Evolutionary conservation across 2,329 filamentous ascomycete species (phyloP).

Genomic region (Aspergillus sp.): DNA sequence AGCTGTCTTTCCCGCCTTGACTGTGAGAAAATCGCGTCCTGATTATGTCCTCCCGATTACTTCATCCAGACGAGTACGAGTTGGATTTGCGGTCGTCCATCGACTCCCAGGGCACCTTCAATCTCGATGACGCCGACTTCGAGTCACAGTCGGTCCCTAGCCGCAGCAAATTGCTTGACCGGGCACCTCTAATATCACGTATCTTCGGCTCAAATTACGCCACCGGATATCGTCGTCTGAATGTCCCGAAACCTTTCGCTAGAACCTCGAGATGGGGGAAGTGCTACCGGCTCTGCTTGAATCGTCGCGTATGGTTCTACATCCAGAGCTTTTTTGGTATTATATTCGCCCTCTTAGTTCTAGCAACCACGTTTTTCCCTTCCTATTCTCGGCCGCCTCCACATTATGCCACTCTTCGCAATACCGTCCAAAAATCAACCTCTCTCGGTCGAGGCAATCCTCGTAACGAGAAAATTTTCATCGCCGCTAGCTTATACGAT

Average conservation of each 20-base stretch:
- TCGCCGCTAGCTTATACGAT: conserved; percentile 71
- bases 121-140: conserved; percentile 44
- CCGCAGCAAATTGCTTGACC: conserved; percentile 24
- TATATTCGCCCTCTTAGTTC: conserved; percentile 25
- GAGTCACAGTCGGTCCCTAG: conserved; percentile 35
- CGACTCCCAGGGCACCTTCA: conserved; percentile 41
- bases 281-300: conserved; percentile 28
- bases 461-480: conserved; percentile 67
- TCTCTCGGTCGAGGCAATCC: conserved; percentile 50
- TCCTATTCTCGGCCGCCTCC: conserved; percentile 56
- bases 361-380: conserved; percentile 52
- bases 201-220: conserved; percentile 28
- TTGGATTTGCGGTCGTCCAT: conserved; percentile 39
- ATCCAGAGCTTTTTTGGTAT: conserved; percentile 24
- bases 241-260: conserved; percentile 26
- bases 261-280: conserved; percentile 22
- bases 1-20: conserved; percentile 7
- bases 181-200: conserved; percentile 26
- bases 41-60: conserved; percentile 38
- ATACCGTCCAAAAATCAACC: conserved; percentile 30
- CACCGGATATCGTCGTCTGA: conserved; percentile 31
- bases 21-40: conserved; percentile 12
- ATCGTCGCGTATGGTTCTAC: conserved; percentile 33
- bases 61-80: conserved; percentile 44
- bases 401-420: conserved; percentile 49